phyloP scores from a whole-genome alignment of 495 filamentous ascomycete species.

The Letharia columbiana region DNA sequence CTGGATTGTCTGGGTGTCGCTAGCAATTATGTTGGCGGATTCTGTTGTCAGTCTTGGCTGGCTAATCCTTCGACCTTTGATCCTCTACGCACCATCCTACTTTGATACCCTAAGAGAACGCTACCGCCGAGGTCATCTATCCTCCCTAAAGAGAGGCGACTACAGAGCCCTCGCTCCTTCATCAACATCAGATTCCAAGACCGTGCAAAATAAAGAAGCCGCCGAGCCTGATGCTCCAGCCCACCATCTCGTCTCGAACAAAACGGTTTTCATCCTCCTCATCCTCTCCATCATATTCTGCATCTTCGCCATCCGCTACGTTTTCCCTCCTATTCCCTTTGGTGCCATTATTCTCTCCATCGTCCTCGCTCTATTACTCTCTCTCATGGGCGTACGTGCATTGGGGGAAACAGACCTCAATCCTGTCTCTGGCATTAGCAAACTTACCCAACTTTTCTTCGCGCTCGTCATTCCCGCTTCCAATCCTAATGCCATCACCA shows the following conservation, averaged over 20 bases:
- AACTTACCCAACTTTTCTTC: constrained; percentile 92
- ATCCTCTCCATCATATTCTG: constrained; percentile 70
- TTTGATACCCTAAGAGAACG: constrained; percentile 26
- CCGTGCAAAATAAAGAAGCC: constrained; percentile 12
- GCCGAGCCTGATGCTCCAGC: constrained; percentile 59
- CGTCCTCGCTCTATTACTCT: constrained; percentile 76
- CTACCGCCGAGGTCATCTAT: constrained; percentile 22
- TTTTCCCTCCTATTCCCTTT: constrained; percentile 58
- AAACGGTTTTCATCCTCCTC: constrained; percentile 64
- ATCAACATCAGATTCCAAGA: constrained; percentile 18
- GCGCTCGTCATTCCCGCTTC: constrained; percentile 74
- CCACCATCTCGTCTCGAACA: constrained; percentile 69
- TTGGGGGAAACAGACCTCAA: constrained; percentile 95
- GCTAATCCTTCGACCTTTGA: constrained; percentile 57
- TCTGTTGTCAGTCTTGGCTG: constrained; percentile 80
- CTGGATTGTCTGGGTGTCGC: constrained; percentile 94
- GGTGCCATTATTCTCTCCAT: constrained; percentile 75
- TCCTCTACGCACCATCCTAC: constrained; percentile 36
- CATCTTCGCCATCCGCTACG: constrained; percentile 65
- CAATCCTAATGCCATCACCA: constrained; percentile 70
- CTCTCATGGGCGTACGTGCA: constrained; percentile 91
- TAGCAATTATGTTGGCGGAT: constrained; percentile 96
- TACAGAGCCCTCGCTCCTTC: constrained; percentile 37
- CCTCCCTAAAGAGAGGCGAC: constrained; percentile 16
- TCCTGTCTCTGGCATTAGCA: constrained; percentile 92